These are phyloP conservation scores for Nicotiana otophora DNA, from an alignment of 257 asterid genomes.

Conservation along the genomic window DNA sequence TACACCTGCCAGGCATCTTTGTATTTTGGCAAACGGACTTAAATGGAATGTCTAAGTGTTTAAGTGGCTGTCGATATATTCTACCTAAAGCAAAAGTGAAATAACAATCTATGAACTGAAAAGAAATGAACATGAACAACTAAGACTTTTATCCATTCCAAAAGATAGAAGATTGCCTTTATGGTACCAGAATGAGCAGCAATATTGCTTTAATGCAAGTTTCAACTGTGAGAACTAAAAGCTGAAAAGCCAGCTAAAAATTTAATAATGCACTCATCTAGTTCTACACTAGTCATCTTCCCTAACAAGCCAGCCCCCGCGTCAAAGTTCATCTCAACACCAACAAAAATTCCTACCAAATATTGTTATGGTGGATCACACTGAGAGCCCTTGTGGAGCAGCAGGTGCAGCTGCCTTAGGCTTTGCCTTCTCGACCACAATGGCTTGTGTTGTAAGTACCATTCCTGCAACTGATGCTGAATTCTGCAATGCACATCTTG, in stretches of 20 bases:
- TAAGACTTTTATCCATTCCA: neutral
- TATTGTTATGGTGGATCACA: conserved; percentile 21
- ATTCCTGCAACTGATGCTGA: conserved; percentile 95
- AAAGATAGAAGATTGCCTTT: neutral
- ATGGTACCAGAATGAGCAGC: neutral
- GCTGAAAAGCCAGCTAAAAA: neutral
- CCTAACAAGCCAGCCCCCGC: neutral
- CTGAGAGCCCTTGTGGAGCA: conserved; percentile 43
- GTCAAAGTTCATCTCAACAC: neutral
- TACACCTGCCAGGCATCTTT: too few species aligned
- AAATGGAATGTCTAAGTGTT: too few species aligned
- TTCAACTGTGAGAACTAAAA: neutral
- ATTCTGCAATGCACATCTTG: conserved; percentile 78
- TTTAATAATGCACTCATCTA: neutral
- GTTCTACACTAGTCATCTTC: neutral
- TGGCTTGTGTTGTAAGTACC: conserved; percentile 98
- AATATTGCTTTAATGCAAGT: neutral
- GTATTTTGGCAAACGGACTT: too few species aligned
- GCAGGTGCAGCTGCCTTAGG: conserved; percentile 46
- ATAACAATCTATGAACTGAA: neutral
- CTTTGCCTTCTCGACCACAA: conserved; percentile 82
- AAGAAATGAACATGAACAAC: neutral
- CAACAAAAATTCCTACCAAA: conserved; percentile 16
- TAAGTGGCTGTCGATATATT: too few species aligned
- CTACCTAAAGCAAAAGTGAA: too few species aligned